Evolutionary conservation across 148 eudicot genomes (phyloP), one percentile per base, ranked within the genome.

Genomic region (Spergularia marina): DNA sequence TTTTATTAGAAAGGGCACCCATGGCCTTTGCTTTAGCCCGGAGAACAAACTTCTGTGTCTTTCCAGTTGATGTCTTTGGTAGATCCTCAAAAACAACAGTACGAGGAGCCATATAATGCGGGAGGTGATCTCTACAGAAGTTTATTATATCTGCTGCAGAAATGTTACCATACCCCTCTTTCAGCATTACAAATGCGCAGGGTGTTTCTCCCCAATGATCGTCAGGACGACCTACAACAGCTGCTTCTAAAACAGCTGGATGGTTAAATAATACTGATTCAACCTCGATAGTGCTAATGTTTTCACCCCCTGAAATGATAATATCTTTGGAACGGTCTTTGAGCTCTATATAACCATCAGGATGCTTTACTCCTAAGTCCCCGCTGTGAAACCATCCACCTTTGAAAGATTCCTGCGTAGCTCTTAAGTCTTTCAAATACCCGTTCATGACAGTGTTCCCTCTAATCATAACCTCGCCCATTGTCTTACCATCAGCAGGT

Each of bases 191-290:
- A 61, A 87, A 87, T 8, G 88, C 90, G 77, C 90, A 87, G 7
- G 88, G 88, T 10, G 86, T 74, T 77, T 87, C 90, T 0, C 90
- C 90, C 90, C 90, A 87, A 59, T 61, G 79, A 21, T 79, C 82
- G 73, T 87, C 86, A 11, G 88, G 90, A 49, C 83, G 78, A 1
- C 85, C 90, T 21, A 87, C 90, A 53, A 87, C 87, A 12, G 87
- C 86, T 0, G 84, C 87, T 67, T 87, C 90, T 36, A 77, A 14
- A 36, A 87, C 83, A n/a, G 75, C 83, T 1, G 88, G 88, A 73
- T 87, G 81, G 71, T 15, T 72, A 20, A 80, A 85, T 51, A 87
- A 11, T n/a, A 83, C 84, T 2, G 82, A 79, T 59, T 87, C 90
- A 12, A 87, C 85, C 75, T 87, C 88, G 7, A 87, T 79, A 21